Conservation (phyloP, 2,329 filamentous ascomycete species). For the Colletotrichum shisoi region DNA sequence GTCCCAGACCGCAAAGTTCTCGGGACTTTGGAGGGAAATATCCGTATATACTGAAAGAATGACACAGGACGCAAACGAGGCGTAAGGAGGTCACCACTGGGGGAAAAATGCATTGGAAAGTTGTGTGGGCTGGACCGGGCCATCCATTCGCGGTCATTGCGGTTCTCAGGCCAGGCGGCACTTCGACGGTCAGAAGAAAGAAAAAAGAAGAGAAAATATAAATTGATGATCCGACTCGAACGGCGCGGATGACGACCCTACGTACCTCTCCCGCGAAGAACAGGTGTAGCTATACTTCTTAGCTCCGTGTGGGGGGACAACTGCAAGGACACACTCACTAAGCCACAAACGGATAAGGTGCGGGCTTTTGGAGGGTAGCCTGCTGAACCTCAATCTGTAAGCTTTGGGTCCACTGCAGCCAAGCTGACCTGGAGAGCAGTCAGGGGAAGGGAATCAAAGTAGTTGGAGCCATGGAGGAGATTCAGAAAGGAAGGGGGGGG, state of each 20-base stretch:
- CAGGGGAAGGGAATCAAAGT: not conserved
- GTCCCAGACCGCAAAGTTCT: not conserved
- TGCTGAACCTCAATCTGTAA: conserved; percentile 25
- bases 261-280: not conserved
- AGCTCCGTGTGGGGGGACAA: not conserved
- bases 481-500: not conserved
- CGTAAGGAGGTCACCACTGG: not conserved
- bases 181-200: not conserved
- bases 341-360: conserved; percentile 24
- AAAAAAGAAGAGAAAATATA: no score
- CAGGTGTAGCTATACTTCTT: not conserved
- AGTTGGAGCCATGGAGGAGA: not conserved
- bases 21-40: not conserved
- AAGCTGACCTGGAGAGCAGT: conserved; percentile 15
- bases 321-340: conserved; percentile 1
- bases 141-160: not conserved
- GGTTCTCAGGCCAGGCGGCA: conserved; percentile 7
- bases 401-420: conserved; percentile 26
- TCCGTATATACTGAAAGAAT: not conserved
- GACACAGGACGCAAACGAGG: not conserved
- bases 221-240: not conserved
- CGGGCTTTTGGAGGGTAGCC: not conserved
- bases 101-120: conserved; percentile 15
- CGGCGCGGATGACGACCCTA: not conserved
- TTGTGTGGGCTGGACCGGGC: conserved; percentile 14